Evolutionary conservation across 1,284 basidiomycete genomes (phyloP), one percentile per base, ranked within the genome.

Genomic region (Tranzscheliella williamsii): DNA sequence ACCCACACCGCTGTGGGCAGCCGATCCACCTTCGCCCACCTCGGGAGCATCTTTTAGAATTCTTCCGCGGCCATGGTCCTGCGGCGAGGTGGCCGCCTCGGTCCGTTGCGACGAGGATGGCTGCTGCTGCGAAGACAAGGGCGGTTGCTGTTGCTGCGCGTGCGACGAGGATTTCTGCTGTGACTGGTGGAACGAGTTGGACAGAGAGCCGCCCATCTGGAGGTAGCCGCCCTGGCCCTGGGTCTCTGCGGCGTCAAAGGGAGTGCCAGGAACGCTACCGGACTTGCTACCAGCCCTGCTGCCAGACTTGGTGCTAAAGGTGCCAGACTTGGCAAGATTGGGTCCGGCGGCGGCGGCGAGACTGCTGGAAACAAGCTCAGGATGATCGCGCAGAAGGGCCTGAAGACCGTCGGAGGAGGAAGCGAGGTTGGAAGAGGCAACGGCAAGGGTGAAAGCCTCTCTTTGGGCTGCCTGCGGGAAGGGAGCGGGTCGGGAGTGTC

Each of bases 351-450:
- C 72, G 4, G 60, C 56, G 4, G 70, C 70, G 16, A 77, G 43
- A 26, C 65, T 64, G 33, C 61, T 55, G 18, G 63, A 67, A n/a
- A 77, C 71, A 12, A 77, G 44, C 38, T 77, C 72, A 1, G 75
- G 75, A 30, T 77, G 70, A 30, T 77, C 75, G 8, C 75, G 61
- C 33, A 77, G 48, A 26, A 77, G 42, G 4, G 75, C 73, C 33
- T 76, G 68, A 4, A 77, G 51, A 4, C 75, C 75, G 38, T 71
- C 70, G 4, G 68, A 70, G 8, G 64, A 61, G 11, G 42, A 45
- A 12, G 71, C 67, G 5, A 73, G 55, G 31, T 67, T 60, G 22
- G 69, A 72, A 16, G 67, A 62, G 15, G 66, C 67, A 5, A 73
- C 71, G 3, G 68, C 68, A 5, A 56, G 48, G 30, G 68, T 67